Evolutionary conservation across 2,329 filamentous ascomycete species (phyloP).

Genomic region (Beauveria caledonica): DNA sequence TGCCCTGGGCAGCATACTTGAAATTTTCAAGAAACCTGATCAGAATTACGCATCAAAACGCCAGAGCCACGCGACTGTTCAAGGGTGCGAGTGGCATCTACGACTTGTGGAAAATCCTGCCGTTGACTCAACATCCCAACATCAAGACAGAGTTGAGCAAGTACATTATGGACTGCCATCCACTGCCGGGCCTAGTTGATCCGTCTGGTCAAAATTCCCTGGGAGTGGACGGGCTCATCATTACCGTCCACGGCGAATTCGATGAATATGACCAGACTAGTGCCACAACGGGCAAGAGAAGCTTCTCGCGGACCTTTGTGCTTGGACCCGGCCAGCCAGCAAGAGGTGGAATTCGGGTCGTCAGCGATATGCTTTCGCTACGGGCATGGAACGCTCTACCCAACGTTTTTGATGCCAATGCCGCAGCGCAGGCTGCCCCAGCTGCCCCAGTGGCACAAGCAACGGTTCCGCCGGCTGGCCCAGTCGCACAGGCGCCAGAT

Average conservation of each 20-base stretch:
- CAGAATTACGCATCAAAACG: slow-evolving; percentile 53
- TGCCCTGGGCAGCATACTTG: slow-evolving; percentile 68
- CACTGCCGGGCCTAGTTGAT: slow-evolving; percentile 63
- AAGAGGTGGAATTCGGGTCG: slow-evolving; percentile 59
- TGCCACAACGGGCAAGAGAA: slow-evolving; percentile 55
- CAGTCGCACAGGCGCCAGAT: slow-evolving; percentile 25
- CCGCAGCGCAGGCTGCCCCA: slow-evolving; percentile 19
- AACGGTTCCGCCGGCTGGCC: slow-evolving; percentile 13
- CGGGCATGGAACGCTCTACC: slow-evolving; percentile 53
- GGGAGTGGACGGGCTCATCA: slow-evolving; percentile 69
- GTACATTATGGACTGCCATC: slow-evolving; percentile 77
- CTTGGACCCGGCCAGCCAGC: slow-evolving; percentile 65
- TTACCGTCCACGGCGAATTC: slow-evolving; percentile 77
- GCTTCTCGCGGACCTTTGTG: slow-evolving; percentile 75
- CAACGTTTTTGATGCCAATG: slow-evolving; percentile 28
- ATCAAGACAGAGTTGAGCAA: slow-evolving; percentile 58
- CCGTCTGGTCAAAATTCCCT: slow-evolving; percentile 51
- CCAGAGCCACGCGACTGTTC: slow-evolving; percentile 57
- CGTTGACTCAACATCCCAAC: slow-evolving; percentile 65
- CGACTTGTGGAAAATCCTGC: slow-evolving; percentile 61
- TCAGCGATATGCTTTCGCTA: slow-evolving; percentile 71
- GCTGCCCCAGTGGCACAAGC: slow-evolving; percentile 10
- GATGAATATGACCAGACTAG: slow-evolving; percentile 58
- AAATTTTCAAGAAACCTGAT: slow-evolving; percentile 70
- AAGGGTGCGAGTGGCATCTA: slow-evolving; percentile 57